Conservation (phyloP, 2,329 filamentous ascomycete species). For the Hypomyces perniciosus region DNA sequence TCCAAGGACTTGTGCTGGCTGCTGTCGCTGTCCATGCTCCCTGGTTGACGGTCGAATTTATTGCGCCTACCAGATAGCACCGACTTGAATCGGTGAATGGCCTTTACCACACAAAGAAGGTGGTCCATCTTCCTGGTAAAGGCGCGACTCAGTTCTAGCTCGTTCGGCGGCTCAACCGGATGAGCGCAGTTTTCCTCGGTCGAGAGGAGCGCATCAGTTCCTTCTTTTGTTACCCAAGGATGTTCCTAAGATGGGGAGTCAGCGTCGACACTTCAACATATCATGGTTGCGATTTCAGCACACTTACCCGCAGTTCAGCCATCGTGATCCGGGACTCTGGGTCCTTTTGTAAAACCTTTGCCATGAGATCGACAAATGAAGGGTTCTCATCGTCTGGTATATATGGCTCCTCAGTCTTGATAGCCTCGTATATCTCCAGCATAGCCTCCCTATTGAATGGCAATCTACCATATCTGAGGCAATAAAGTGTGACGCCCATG, state of each 20-base stretch:
- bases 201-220: constrained; percentile 70
- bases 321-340: constrained; percentile 78
- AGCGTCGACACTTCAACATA: not conserved
- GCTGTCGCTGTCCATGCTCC: constrained; percentile 6
- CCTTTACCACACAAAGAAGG: constrained; percentile 84
- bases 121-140: constrained; percentile 88
- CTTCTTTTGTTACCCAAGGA: constrained; percentile 83
- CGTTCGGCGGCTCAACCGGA: constrained; percentile 75
- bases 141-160: constrained; percentile 82
- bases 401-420: constrained; percentile 62
- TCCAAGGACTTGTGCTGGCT: constrained; percentile 16
- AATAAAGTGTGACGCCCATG: constrained; percentile 94
- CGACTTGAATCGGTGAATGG: constrained; percentile 80
- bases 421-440: constrained; percentile 83
- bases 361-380: constrained; percentile 69
- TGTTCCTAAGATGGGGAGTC: constrained; percentile 58
- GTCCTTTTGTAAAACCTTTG: constrained; percentile 73
- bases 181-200: constrained; percentile 81
- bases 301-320: constrained; percentile 68
- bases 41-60: constrained; percentile 14
- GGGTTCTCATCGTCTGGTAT: constrained; percentile 60
- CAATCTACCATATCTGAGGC: constrained; percentile 79
- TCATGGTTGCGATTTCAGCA: not conserved
- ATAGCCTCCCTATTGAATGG: constrained; percentile 78
- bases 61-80: constrained; percentile 44